These are phyloP conservation scores for Xylona heveae DNA, from an alignment of 495 filamentous ascomycete genomes.

Conservation along the genomic window DNA sequence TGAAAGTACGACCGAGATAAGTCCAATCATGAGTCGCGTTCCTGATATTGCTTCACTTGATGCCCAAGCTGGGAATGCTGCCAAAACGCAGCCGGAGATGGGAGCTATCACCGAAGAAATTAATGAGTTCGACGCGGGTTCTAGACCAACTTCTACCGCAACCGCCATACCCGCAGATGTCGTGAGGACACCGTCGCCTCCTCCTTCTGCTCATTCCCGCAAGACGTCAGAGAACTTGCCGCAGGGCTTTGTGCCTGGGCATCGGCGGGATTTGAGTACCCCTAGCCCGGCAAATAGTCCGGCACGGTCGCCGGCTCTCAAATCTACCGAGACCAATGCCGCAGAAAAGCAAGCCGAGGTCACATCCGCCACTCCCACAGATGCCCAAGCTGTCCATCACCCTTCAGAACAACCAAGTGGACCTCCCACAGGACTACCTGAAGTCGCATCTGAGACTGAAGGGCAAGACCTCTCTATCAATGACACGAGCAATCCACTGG, in stretches of 20 bases:
- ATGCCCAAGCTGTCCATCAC: too few relatives aligned
- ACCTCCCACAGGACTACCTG: too few relatives aligned
- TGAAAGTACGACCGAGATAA: slow-evolving; percentile 41
- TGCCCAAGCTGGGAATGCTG: neutral
- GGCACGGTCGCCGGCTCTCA: slow-evolving; percentile 31
- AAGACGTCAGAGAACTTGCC: too few relatives aligned
- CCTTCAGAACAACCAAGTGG: too few relatives aligned
- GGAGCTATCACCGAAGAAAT: slow-evolving; percentile 33
- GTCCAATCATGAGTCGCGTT: slow-evolving; percentile 41
- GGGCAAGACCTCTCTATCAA: too few relatives aligned
- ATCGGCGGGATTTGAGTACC: slow-evolving; percentile 38
- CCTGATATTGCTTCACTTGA: slow-evolving; percentile 18
- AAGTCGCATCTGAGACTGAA: too few relatives aligned
- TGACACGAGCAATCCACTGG: too few relatives aligned
- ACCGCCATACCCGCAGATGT: slow-evolving; percentile 7
- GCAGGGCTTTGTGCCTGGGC: slow-evolving; percentile 25
- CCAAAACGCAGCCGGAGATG: slow-evolving; percentile 5
- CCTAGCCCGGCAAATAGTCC: slow-evolving; percentile 42
- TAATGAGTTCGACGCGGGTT: slow-evolving; percentile 15
- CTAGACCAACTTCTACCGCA: slow-evolving; percentile 8
- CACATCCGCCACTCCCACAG: too few relatives aligned
- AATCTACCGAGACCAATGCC: slow-evolving; percentile 16
- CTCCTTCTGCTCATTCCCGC: slow-evolving; percentile 7
- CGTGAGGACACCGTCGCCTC: neutral
- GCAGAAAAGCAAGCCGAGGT: slow-evolving; percentile 17